phyloP scores from a whole-genome alignment of 2,329 filamentous ascomycete genomes.

The Monascus ruber region DNA sequence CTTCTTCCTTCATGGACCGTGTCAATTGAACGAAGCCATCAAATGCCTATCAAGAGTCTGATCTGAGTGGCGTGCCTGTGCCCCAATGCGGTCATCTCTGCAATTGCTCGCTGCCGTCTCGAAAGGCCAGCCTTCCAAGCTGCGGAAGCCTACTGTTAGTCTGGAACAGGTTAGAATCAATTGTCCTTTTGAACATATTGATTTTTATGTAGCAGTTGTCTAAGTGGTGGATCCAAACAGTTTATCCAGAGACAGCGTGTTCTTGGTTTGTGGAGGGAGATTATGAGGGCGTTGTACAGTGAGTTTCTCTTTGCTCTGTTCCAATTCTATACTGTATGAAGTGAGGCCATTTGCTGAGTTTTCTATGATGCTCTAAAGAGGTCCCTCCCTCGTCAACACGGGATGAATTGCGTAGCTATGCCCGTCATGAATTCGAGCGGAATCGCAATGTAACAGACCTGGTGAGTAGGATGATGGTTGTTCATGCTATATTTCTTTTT shows the following conservation, averaged over 20 bases:
- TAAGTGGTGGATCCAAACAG: conserved; percentile 9
- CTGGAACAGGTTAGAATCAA: conserved; percentile 26
- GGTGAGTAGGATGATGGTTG: conserved; percentile 14
- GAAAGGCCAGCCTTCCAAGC: conserved; percentile 18
- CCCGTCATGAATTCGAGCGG: conserved; percentile 33
- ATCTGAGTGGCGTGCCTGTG: neutral
- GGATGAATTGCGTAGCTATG: conserved; percentile 31
- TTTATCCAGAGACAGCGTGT: conserved; percentile 35
- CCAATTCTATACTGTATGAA: no score
- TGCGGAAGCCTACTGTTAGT: conserved; percentile 25
- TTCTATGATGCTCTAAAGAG: conserved; percentile 12
- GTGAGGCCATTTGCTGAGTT: no score
- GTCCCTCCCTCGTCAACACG: conserved; percentile 30
- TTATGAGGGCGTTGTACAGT: conserved; percentile 31
- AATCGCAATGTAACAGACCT: conserved; percentile 32
- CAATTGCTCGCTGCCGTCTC: conserved; percentile 18
- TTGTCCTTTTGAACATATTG: neutral
- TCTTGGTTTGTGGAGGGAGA: conserved; percentile 32
- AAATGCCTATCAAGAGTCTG: no score
- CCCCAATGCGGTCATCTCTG: conserved; percentile 19
- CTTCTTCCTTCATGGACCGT: no score
- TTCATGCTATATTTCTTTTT: neutral
- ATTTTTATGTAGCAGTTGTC: neutral
- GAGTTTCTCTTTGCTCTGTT: conserved; percentile 3
- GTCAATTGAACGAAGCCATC: no score